These are phyloP conservation scores for Wickerhamiella dianesei DNA, from an alignment of 805 yeast species.

Conservation along the genomic window DNA sequence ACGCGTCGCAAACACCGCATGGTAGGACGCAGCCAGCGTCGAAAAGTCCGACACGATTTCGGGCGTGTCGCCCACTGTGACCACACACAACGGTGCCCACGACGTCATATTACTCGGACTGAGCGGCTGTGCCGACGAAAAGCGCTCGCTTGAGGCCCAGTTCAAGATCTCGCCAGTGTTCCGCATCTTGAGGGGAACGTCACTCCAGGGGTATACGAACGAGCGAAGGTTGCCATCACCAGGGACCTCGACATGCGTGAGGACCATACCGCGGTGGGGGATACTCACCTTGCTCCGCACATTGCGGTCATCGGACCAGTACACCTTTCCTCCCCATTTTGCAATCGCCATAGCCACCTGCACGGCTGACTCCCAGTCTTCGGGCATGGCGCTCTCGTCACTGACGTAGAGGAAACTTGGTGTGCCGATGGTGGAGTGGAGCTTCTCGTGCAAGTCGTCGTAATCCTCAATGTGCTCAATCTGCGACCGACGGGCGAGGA, in stretches of 20 bases:
- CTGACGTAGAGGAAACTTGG: conserved; percentile 27
- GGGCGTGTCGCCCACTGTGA: background rate
- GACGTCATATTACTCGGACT: background rate
- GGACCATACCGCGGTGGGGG: conserved; percentile 14
- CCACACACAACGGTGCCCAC: background rate
- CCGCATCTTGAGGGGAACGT: conserved; percentile 15
- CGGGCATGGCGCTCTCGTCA: conserved; percentile 27
- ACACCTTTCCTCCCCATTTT: conserved; percentile 11
- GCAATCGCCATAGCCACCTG: conserved; percentile 20
- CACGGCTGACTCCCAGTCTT: conserved; percentile 29
- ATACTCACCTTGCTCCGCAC: conserved; percentile 14
- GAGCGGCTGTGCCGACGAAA: conserved; percentile 4
- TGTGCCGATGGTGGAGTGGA: conserved; percentile 19
- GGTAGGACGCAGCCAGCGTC: conserved; percentile 2
- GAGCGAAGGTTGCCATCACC: conserved; percentile 6
- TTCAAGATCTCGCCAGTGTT: conserved; percentile 9
- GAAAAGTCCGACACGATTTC: background rate
- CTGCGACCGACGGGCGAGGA: conserved; percentile 18
- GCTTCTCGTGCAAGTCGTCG: conserved; percentile 17
- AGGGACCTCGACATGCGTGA: conserved; percentile 10
- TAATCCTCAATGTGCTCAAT: conserved; percentile 20
- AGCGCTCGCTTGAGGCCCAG: conserved; percentile 11
- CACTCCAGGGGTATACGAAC: conserved; percentile 12
- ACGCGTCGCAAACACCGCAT: conserved; percentile 7
- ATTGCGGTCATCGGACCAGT: conserved; percentile 10